phyloP scores from a whole-genome alignment of 495 filamentous ascomycete genomes.

The Trichoderma erinaceum region DNA sequence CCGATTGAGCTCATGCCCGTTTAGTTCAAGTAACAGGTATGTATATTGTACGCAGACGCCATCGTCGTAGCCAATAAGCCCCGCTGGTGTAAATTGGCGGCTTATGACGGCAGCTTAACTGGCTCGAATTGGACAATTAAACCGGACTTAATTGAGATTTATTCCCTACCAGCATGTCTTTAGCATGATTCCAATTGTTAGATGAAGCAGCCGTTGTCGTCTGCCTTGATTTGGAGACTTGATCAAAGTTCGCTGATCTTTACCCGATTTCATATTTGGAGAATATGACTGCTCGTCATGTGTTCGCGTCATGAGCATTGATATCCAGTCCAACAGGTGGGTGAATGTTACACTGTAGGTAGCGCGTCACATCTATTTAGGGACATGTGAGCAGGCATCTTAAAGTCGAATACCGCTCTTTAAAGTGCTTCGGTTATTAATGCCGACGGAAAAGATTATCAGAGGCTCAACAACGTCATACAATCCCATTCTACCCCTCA shows the following conservation, averaged over 20 bases:
- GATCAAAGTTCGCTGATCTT: neutral
- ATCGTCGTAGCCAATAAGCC: no score
- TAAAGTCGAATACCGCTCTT: neutral
- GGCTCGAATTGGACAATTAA: no score
- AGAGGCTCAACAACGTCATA: neutral
- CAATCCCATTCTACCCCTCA: neutral
- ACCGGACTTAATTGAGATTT: no score
- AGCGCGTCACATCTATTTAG: neutral
- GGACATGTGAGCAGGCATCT: neutral
- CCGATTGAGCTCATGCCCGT: no score
- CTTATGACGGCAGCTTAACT: no score
- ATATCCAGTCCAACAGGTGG: neutral
- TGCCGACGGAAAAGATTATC: neutral
- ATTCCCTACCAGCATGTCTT: neutral
- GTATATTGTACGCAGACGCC: no score
- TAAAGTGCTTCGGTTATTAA: neutral
- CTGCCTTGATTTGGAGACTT: neutral
- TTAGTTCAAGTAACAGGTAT: no score
- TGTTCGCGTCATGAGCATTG: neutral
- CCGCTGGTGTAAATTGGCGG: no score
- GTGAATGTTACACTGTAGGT: neutral
- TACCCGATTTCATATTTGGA: neutral
- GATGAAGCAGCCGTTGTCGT: neutral
- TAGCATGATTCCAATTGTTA: neutral
- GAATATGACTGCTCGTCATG: neutral